phyloP scores from a whole-genome alignment of 2,329 filamentous ascomycete species.

The Aspergillus uvarum region DNA sequence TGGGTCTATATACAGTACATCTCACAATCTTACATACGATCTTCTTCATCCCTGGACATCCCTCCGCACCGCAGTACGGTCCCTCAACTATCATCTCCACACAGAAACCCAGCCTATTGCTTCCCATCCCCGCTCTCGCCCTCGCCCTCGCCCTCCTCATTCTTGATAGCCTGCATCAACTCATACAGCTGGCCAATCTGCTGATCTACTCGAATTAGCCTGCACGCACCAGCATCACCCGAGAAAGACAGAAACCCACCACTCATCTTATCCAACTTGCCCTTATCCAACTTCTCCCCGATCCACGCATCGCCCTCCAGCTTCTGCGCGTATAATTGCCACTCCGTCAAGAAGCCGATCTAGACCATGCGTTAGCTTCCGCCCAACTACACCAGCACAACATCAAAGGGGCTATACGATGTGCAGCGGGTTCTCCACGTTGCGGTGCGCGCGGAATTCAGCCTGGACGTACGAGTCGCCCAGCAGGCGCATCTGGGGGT shows the following conservation, averaged over 20 bases:
- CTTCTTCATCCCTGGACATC: not conserved
- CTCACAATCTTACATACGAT: not conserved
- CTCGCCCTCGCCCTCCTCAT: constrained; percentile 39
- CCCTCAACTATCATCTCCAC: not conserved
- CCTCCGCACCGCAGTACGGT: too few species aligned
- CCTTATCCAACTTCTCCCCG: constrained; percentile 77
- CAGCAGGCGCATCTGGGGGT: constrained; percentile 70
- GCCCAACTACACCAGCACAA: not conserved
- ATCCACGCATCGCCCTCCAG: constrained; percentile 84
- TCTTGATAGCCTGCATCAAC: constrained; percentile 78
- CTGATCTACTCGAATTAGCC: constrained; percentile 62
- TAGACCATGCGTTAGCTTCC: constrained; percentile 37
- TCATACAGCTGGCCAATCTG: constrained; percentile 93
- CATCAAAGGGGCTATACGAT: constrained; percentile 59
- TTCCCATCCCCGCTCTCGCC: constrained; percentile 7
- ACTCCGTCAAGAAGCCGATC: constrained; percentile 95
- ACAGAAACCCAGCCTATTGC: not conserved
- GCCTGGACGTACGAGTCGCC: constrained; percentile 92
- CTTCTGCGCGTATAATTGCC: constrained; percentile 92
- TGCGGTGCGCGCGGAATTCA: constrained; percentile 82
- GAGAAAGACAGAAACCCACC: constrained; percentile 56
- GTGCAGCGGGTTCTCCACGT: constrained; percentile 86
- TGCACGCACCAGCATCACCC: not conserved
- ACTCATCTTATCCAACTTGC: constrained; percentile 90
- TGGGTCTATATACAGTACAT: not conserved